A percentile compares a stretch with the other conserved stretches of the same genome.
Evolutionary conservation across 495 filamentous ascomycete species (phyloP).

Genomic region (Astrothelium macrocarpum): DNA sequence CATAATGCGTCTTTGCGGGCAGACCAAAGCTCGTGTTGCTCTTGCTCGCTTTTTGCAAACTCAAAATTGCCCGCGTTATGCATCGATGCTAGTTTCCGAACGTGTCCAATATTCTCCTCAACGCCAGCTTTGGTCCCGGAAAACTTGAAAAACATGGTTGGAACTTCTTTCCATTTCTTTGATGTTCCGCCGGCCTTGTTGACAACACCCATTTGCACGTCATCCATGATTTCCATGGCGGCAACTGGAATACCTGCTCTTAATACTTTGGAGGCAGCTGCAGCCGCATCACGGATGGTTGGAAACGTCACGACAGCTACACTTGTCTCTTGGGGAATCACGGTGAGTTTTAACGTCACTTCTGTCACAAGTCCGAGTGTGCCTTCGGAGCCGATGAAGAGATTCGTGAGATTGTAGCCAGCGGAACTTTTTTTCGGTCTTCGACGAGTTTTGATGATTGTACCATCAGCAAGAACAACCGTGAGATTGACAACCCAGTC

Average conservation of each 20-base stretch:
- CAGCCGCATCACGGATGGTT: slow-evolving; percentile 66
- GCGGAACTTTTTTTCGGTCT: slow-evolving; percentile 70
- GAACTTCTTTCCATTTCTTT: slow-evolving; percentile 63
- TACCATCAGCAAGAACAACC: slow-evolving; percentile 86
- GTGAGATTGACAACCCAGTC: slow-evolving; percentile 91
- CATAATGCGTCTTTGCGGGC: slow-evolving; percentile 64
- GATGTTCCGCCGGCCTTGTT: slow-evolving; percentile 67
- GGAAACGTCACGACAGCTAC: slow-evolving; percentile 80
- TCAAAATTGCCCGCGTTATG: slow-evolving; percentile 62
- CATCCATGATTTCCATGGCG: slow-evolving; percentile 86
- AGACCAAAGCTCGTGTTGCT: slow-evolving; percentile 73
- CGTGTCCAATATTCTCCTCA: slow-evolving; percentile 71
- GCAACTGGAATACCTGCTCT: slow-evolving; percentile 72
- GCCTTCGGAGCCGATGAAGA: slow-evolving; percentile 88
- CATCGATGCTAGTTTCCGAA: slow-evolving; percentile 53
- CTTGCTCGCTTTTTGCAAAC: slow-evolving; percentile 59
- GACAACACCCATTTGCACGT: slow-evolving; percentile 89
- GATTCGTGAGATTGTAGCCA: slow-evolving; percentile 78
- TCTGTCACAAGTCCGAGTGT: slow-evolving; percentile 87
- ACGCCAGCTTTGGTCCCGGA: slow-evolving; percentile 63
- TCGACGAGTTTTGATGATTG: slow-evolving; percentile 78
- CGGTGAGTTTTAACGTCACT: slow-evolving; percentile 70
- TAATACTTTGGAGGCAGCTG: slow-evolving; percentile 70
- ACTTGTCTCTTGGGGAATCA: slow-evolving; percentile 61
- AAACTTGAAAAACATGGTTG: slow-evolving; percentile 95